Evolutionary conservation across 2,329 filamentous ascomycete species (phyloP), one percentile per base, ranked within the genome.

Genomic region (Curvularia lunata): DNA sequence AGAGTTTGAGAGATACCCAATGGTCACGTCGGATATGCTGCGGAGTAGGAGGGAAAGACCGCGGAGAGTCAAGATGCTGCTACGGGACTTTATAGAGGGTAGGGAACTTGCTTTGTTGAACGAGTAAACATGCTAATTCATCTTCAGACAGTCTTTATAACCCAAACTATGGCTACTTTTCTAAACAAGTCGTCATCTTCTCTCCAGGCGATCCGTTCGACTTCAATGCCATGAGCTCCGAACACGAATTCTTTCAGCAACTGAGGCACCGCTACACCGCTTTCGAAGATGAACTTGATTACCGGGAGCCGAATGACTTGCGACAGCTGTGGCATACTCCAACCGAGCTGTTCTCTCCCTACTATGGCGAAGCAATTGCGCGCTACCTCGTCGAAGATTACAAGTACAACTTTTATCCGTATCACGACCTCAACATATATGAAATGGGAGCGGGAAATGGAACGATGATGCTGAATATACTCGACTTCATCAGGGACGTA

Each of bases 291-390:
- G 81, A 82, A 21, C 85, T 99, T 56, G 96, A 99, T 75, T 85
- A 84, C 45, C 83, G 85, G 57, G 82, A 88, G 21, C 85, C 85
- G 46, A 86, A 91, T 80, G 86, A 90, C 47, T 89, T 91, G 40
- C 87, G 95, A 9, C 95, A 99, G 80, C 83, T 99, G 45, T 99
- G 95, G 95, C 96, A 99, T 77, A 99, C 95, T 12, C 95, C 96
- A 0, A 99, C 95, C 0, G 95, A 99, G 80, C 86, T 99, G 19
- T 99, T 99, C 80, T 87, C 91, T 30, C 95, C 96, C 0, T 96
- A 94, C 79, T 99, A 99, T 76, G 96, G 94, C 73, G 93, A 99
- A 82, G 91, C 95, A 32, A 91, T 99, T 66, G 95, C 94, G n/a
- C 89, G 94, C 19, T 97, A 98, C 77, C 86, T 99, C 43, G 88